These are phyloP conservation scores for Taphrina wiesneri DNA, from an alignment of 1,139 yeast genomes.

Conservation along the genomic window DNA sequence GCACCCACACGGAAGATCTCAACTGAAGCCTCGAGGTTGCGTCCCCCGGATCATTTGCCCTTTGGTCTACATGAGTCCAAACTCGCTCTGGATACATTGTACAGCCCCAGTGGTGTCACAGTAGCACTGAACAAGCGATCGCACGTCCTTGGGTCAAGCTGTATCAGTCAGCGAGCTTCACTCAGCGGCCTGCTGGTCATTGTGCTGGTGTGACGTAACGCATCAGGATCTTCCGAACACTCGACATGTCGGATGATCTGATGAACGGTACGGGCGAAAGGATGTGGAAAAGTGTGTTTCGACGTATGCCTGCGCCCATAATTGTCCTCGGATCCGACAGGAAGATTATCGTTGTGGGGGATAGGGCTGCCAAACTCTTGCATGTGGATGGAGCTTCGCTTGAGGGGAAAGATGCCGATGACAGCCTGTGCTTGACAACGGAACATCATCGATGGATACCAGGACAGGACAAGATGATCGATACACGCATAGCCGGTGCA, in stretches of 20 bases:
- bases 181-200: neutral
- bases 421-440: neutral
- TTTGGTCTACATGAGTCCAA: too few species aligned
- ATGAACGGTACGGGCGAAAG: neutral
- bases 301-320: conserved; percentile 14
- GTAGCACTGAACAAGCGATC: too few species aligned
- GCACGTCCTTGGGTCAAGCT: too few species aligned
- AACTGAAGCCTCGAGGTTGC: too few species aligned
- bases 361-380: conserved; percentile 9
- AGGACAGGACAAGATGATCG: conserved; percentile 6
- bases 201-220: neutral
- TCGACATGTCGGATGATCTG: neutral
- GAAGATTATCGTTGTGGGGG: conserved; percentile 9
- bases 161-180: neutral
- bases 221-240: neutral
- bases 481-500: conserved; percentile 16
- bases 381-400: neutral
- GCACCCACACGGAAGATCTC: neutral
- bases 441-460: conserved; percentile 3
- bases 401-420: neutral
- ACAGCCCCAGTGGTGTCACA: too few species aligned
- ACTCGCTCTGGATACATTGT: too few species aligned
- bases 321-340: conserved; percentile 6
- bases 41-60: too few species aligned
- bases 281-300: conserved; percentile 7